Conservation (phyloP, 1,139 yeast genomes). For the Candida tetrigidarum region DNA sequence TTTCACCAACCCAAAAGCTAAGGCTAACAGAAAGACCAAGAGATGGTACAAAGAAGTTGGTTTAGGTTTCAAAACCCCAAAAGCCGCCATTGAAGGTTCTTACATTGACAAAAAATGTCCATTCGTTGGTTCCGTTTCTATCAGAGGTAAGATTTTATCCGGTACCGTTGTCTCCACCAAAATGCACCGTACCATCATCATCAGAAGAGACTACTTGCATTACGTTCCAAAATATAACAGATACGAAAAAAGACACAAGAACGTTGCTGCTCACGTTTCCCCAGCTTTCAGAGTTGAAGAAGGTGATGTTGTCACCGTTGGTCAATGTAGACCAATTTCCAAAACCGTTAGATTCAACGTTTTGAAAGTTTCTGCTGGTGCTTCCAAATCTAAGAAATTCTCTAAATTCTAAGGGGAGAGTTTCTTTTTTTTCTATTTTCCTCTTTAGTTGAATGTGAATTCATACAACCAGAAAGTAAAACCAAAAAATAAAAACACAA, state of each 20-base stretch:
- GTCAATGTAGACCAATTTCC: conserved; percentile 99
- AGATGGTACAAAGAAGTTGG: conserved; percentile 99
- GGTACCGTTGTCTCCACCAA: conserved; percentile 99
- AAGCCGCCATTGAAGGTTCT: conserved; percentile 96
- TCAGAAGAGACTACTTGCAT: conserved; percentile 99
- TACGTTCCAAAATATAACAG: conserved; percentile 99
- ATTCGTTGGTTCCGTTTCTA: conserved; percentile 94
- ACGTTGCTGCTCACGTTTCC: conserved; percentile 99
- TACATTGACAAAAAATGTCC: conserved; percentile 99
- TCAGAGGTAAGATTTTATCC: conserved; percentile 99
- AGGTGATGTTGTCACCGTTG: conserved; percentile 99
- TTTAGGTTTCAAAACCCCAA: conserved; percentile 99
- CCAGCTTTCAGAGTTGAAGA: conserved; percentile 99
- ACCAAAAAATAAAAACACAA: neutral
- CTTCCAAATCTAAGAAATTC: conserved; percentile 93
- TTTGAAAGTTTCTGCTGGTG: conserved; percentile 90
- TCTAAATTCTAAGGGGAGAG: conserved; percentile 82
- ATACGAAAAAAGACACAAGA: conserved; percentile 99
- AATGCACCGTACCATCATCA: conserved; percentile 99
- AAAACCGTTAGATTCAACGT: conserved; percentile 99
- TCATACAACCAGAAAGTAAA: neutral
- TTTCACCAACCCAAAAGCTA: conserved; percentile 99
- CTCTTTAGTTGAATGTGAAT: no score
- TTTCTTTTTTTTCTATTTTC: no score
- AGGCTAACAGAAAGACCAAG: conserved; percentile 98